Conservation (phyloP, 2,329 filamentous ascomycete genomes). For the Cyphellophora europaea region DNA sequence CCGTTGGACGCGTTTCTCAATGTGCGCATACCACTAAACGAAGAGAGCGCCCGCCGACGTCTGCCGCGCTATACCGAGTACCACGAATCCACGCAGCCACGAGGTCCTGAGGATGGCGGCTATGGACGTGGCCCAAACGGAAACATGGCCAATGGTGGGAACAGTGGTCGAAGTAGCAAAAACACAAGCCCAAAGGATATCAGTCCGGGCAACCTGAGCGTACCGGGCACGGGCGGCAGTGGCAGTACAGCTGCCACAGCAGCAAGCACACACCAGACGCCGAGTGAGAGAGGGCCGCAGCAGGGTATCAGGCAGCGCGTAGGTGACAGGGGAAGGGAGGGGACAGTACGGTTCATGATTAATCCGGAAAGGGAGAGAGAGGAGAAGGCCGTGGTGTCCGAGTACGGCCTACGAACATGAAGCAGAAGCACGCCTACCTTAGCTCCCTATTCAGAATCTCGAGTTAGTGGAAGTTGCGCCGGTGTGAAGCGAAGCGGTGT, state of each 20-base stretch:
- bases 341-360: conserved; percentile 83
- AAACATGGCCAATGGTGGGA: not conserved
- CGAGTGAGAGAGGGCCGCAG: too few relatives aligned
- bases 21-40: conserved; percentile 78
- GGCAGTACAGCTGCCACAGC: conserved; percentile 4
- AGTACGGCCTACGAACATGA: conserved; percentile 37
- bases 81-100: conserved; percentile 20
- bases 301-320: conserved; percentile 17
- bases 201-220: too few relatives aligned
- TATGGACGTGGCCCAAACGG: not conserved
- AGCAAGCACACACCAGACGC: conserved; percentile 5
- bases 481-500: too few relatives aligned
- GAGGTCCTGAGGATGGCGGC: too few relatives aligned
- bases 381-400: conserved; percentile 59
- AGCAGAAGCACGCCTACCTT: not conserved
- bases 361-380: conserved; percentile 64
- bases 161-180: conserved; percentile 2
- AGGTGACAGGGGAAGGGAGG: conserved; percentile 46
- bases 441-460: too few relatives aligned
- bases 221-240: not conserved
- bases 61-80: conserved; percentile 55
- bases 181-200: conserved; percentile 14
- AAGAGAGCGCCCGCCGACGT: conserved; percentile 58
- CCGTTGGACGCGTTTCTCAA: conserved; percentile 72
- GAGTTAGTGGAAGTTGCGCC: too few relatives aligned